These are phyloP conservation scores for Aspergillus sp. DNA, from an alignment of 2,329 filamentous ascomycete genomes.

Conservation along the genomic window DNA sequence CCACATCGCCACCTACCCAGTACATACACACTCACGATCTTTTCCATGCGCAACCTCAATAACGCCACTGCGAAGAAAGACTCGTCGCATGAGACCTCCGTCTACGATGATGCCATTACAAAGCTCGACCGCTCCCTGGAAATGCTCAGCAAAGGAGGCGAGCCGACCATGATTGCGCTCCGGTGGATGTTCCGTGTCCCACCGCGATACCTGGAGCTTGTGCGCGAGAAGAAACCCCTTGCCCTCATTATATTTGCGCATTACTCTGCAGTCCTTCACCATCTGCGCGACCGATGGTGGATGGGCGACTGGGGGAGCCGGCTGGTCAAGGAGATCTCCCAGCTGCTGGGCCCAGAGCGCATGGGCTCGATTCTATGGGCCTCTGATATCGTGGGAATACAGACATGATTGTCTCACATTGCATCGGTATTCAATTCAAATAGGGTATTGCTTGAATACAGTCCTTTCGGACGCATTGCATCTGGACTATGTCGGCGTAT, in stretches of 20 bases:
- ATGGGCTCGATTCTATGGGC: slow-evolving; percentile 1
- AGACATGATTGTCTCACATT: neutral
- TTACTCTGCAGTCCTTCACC: slow-evolving; percentile 12
- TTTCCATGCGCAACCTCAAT: slow-evolving; percentile 7
- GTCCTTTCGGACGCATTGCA: no score
- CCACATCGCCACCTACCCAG: slow-evolving; percentile 4
- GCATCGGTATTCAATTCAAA: no score
- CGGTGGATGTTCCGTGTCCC: slow-evolving; percentile 11
- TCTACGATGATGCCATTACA: slow-evolving; percentile 8
- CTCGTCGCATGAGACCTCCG: neutral
- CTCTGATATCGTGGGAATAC: slow-evolving; percentile 1
- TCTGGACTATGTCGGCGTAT: no score
- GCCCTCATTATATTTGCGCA: slow-evolving; percentile 13
- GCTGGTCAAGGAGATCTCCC: slow-evolving; percentile 11
- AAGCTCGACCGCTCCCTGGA: slow-evolving; percentile 4
- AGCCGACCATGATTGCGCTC: slow-evolving; percentile 4
- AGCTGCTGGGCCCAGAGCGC: slow-evolving; percentile 15
- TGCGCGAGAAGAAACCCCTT: slow-evolving; percentile 1
- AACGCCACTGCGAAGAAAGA: neutral
- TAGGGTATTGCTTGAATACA: no score
- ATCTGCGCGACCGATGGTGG: slow-evolving; percentile 15
- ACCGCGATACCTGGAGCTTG: neutral
- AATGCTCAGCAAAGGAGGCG: slow-evolving; percentile 10
- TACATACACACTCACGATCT: slow-evolving; percentile 10
- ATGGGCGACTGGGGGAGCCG: slow-evolving; percentile 7